Evolutionary conservation across 257 asterid species (phyloP), one percentile per base, ranked within the genome.

Genomic region (Gentiana dahurica): DNA sequence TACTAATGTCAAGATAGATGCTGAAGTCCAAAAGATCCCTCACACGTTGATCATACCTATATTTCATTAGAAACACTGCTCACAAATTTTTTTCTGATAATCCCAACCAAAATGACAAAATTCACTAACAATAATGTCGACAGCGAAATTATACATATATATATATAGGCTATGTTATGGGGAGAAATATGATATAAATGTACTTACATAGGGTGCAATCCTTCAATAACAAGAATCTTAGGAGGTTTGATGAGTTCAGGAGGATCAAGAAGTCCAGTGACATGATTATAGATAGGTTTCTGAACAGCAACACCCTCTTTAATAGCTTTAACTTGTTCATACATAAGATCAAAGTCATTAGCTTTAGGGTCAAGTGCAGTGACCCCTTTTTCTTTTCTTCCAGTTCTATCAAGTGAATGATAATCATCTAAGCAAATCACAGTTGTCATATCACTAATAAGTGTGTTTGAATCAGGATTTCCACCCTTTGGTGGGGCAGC

Each of bases 401-500:
- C 97, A 5, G 79, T 79, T 33, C 99, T 67, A 47, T 92, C 99
- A 47, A 92, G 93, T 3, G 99, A 92, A 37, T 92, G 99, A 34
- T 85, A 92, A 66, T 92, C 99, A 44, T 92, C 99, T 44, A 92
- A 49, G 51, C 99, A 92, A 12, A 92, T 92, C 55, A 92, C 99
- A 1, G 97, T 92, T 0, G 97, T 92, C 58, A 54, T 78, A 50
- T 88, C 97, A 55, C 97, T 88, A 5, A 92, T 81, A 4, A 92
- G 86, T 36, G 95, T 92, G 80, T 92, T 92, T 0, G 97, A 92
- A 67, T 92, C 99, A 0, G 97, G 97, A 57, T 88, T 92, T 8
- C 97, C 97, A 10, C 99, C 99, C 65, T 53, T 83, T 4, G 99
- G 97, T 0, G 99, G 95, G 80, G 85, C 99, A 8, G 95, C 97